Evolutionary conservation across 129 eudicot genomes (phyloP), one percentile per base, ranked within the genome.

Genomic region (Gnaphalium uliginosum): DNA sequence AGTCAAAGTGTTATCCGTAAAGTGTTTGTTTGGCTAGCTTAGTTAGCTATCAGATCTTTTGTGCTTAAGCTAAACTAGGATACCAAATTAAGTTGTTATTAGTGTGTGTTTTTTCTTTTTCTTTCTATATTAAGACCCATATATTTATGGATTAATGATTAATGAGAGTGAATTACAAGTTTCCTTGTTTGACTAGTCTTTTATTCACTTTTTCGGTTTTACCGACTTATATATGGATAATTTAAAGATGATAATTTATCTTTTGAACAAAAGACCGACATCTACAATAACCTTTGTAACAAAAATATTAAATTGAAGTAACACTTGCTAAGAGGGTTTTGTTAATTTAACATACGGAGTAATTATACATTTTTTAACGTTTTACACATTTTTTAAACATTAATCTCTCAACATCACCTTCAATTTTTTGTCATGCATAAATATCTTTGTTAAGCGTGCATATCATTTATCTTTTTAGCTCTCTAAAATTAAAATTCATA

Each of bases 1-100:
- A 79, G 83, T 43, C 83, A 65, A 73, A 66, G 79, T 64, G 78
- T 79, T 79, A n/a, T 73, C 74, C 53, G 51, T 39, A 3, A 35
- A 30, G 65, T 77, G 51, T 19, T 27, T 69, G 66, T 23, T 69
- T 53, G 39, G 18, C 18, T 57, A 73, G 81, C 41, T 56, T 27
- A 35, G 32, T 37, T 69, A 57, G 2, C 2, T n/a, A n/a, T 51
- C 46, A 50, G 25, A 58, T 61, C 27, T 27, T 75, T 63, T 67
- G 37, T 50, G 33, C 53, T 6, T 43, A 39, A 65, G 78, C 64
- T 66, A 63, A 65, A 56, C 33, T 74, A 74, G 43, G 78, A 61
- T 39, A 25, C 62, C 17, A 13, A 1, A 24, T 60, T 21, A 73
- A 73, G 11, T 23, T 73, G 69, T 73, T 73, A 43, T 39, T n/a